Conservation (phyloP, 2,329 filamentous ascomycete species). For the Pestalotiopsis sp. region DNA sequence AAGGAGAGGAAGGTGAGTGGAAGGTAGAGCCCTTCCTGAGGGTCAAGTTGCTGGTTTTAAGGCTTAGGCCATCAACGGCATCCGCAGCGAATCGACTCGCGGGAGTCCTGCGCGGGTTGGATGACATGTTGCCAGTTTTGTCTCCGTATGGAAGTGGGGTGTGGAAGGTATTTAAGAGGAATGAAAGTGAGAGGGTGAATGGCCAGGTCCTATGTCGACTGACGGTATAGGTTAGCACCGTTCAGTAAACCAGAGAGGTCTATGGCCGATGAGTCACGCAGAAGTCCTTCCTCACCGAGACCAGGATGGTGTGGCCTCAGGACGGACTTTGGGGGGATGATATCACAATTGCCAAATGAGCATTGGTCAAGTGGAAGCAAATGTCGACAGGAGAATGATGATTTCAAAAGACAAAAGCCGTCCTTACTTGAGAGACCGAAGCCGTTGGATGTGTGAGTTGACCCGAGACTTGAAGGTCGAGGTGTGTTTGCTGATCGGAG, state of each 20-base stretch:
- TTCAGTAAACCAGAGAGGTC: slow-evolving; percentile 28
- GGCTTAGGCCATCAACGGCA: slow-evolving; percentile 42
- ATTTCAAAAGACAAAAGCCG: slow-evolving; percentile 8
- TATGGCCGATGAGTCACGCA: slow-evolving; percentile 32
- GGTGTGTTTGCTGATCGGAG: neutral
- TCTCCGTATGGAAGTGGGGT: slow-evolving; percentile 25
- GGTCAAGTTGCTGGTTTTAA: slow-evolving; percentile 56
- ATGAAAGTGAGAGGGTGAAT: slow-evolving; percentile 15
- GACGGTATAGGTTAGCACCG: slow-evolving; percentile 30
- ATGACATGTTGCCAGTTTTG: slow-evolving; percentile 45
- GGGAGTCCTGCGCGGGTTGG: slow-evolving; percentile 50
- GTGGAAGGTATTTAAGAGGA: slow-evolving; percentile 20
- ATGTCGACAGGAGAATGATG: slow-evolving; percentile 8
- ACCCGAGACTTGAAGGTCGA: neutral
- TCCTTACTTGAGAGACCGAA: slow-evolving; percentile 6
- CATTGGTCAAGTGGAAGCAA: slow-evolving; percentile 28
- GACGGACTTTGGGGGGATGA: slow-evolving; percentile 20
- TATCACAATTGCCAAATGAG: slow-evolving; percentile 25
- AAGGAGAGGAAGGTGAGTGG: slow-evolving; percentile 51
- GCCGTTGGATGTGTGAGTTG: neutral
- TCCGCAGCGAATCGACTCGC: slow-evolving; percentile 44
- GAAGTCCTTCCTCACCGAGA: slow-evolving; percentile 28
- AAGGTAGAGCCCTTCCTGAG: slow-evolving; percentile 75
- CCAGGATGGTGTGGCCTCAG: slow-evolving; percentile 25
- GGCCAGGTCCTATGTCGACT: slow-evolving; percentile 26